Conservation (phyloP, 768 basidiomycete species). For the Russula abietina region DNA sequence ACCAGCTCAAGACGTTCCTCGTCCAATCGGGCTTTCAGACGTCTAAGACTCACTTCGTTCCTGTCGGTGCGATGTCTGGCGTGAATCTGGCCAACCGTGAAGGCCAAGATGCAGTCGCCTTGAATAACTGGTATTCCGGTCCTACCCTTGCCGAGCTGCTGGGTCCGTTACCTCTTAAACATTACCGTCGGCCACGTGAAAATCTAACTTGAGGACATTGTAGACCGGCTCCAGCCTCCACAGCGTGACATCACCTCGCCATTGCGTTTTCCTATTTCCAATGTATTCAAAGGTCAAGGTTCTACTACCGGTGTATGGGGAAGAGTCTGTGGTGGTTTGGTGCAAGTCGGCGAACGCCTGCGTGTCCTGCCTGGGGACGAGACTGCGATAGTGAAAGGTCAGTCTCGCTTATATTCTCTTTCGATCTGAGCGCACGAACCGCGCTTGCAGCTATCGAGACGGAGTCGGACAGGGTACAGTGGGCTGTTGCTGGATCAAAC, state of each 20-base stretch:
- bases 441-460: slow-evolving; percentile 66
- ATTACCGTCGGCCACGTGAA: background rate
- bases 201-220: slow-evolving; percentile 7
- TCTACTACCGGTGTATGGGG: slow-evolving; percentile 77
- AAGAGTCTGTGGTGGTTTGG: slow-evolving; percentile 76
- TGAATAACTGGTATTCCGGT: slow-evolving; percentile 77
- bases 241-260: slow-evolving; percentile 68
- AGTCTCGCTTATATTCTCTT: background rate
- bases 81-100: slow-evolving; percentile 64
- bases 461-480: slow-evolving; percentile 70
- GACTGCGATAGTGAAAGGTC: slow-evolving; percentile 65
- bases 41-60: slow-evolving; percentile 76
- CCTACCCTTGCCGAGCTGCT: slow-evolving; percentile 79
- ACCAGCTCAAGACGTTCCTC: slow-evolving; percentile 71
- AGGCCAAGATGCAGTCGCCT: slow-evolving; percentile 39
- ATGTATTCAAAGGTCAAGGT: slow-evolving; percentile 88
- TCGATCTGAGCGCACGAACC: background rate
- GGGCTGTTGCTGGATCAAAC: slow-evolving; percentile 89
- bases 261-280: slow-evolving; percentile 83
- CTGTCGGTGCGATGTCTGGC: slow-evolving; percentile 86
- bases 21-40: slow-evolving; percentile 80
- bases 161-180: slow-evolving; percentile 42
- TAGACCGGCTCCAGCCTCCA: slow-evolving; percentile 81
- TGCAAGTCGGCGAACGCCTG: slow-evolving; percentile 87
- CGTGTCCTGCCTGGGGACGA: slow-evolving; percentile 91